phyloP scores from a whole-genome alignment of 352 stramenopile species.

The Pythium grandisporangium region DNA sequence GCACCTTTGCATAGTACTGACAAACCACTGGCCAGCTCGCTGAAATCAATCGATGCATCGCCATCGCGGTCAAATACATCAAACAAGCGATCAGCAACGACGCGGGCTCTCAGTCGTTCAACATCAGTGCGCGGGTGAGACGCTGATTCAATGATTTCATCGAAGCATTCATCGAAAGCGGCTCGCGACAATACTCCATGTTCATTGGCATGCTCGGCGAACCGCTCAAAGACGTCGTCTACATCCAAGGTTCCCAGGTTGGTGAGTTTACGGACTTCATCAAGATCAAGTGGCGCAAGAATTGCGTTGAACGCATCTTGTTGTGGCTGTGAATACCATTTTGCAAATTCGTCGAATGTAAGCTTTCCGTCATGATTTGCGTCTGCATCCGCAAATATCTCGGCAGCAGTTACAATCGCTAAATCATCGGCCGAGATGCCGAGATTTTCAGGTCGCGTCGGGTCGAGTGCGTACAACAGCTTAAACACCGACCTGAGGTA shows the following conservation, averaged over 20 bases:
- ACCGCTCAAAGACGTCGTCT: slow-evolving; percentile 80
- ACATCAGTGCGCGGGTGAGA: slow-evolving; percentile 52
- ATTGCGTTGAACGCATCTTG: slow-evolving; percentile 65
- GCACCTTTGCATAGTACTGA: slow-evolving; percentile 80
- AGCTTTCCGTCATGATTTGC: slow-evolving; percentile 79
- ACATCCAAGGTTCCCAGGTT: slow-evolving; percentile 78
- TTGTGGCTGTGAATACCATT: slow-evolving; percentile 69
- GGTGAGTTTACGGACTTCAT: slow-evolving; percentile 78
- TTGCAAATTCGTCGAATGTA: slow-evolving; percentile 78
- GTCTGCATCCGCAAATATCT: slow-evolving; percentile 87
- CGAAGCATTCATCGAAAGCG: slow-evolving; percentile 68
- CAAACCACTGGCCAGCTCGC: slow-evolving; percentile 76
- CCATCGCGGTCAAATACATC: slow-evolving; percentile 73
- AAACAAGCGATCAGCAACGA: slow-evolving; percentile 68
- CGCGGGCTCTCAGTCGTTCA: slow-evolving; percentile 52
- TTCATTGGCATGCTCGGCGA: slow-evolving; percentile 60
- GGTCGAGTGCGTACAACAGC: slow-evolving; percentile 66
- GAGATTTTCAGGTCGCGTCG: slow-evolving; percentile 42
- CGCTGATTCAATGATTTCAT: slow-evolving; percentile 57
- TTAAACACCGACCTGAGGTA: slow-evolving; percentile 84
- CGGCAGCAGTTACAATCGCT: slow-evolving; percentile 44
- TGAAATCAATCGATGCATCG: slow-evolving; percentile 78
- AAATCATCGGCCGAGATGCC: slow-evolving; percentile 52
- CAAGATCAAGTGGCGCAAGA: slow-evolving; percentile 57
- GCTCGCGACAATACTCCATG: slow-evolving; percentile 48